phyloP scores from a whole-genome alignment of 495 filamentous ascomycete genomes.

The Podospora anserina region DNA sequence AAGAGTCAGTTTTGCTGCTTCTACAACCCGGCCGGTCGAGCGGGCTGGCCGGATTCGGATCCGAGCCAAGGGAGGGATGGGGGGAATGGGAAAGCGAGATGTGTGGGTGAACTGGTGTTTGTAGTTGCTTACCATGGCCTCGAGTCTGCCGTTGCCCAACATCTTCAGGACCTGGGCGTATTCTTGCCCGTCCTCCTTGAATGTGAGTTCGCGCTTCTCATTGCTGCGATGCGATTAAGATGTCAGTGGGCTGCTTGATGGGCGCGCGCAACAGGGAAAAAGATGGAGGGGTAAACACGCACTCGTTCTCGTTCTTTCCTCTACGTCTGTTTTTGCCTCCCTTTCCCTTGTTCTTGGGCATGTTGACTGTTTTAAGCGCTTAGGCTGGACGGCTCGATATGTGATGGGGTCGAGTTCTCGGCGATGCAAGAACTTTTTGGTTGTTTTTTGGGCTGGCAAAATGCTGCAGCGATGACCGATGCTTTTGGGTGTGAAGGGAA shows the following conservation, averaged over 20 bases:
- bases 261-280: background rate
- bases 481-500: background rate
- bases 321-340: conserved; percentile 98
- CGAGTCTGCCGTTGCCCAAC: conserved; percentile 95
- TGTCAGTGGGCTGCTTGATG: conserved; percentile 5
- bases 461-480: background rate
- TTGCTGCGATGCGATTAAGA: conserved; percentile 56
- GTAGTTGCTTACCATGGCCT: conserved; percentile 53
- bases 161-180: conserved; percentile 99
- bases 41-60: background rate
- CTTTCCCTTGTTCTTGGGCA: conserved; percentile 50
- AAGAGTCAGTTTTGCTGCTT: conserved; percentile 2
- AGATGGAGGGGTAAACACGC: conserved; percentile 14
- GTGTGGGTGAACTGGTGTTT: background rate
- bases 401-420: background rate
- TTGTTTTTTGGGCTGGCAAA: background rate
- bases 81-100: background rate
- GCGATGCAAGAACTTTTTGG: conserved; percentile 9
- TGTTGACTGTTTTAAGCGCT: conserved; percentile 16
- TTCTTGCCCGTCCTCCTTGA: conserved; percentile 99
- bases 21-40: background rate
- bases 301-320: conserved; percentile 97
- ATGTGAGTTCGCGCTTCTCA: conserved; percentile 95
- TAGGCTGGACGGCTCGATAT: background rate
- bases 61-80: background rate